Evolutionary conservation across 306 rosid genomes (phyloP), one percentile per base, ranked within the genome.

Genomic region (Malus fusca): DNA sequence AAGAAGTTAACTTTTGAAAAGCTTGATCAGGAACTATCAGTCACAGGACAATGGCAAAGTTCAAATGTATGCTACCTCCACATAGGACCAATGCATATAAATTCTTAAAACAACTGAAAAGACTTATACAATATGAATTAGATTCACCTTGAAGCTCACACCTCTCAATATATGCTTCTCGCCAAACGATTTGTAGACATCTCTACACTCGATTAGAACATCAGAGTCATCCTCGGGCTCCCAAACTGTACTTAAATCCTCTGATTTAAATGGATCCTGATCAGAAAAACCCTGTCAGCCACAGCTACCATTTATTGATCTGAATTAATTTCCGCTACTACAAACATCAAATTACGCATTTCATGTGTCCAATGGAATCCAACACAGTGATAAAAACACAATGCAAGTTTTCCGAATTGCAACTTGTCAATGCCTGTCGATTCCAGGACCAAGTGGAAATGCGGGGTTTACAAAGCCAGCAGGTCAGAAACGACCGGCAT

Each of bases 131-230:
- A 31, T 56, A 71, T 22, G 40, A 31, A 60, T 78, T 58, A 53
- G 75, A 84, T 76, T 88, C 85, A 96, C 99, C 99, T 96, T 92
- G 87, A 96, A 96, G 94, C 87, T 96, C 78, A 96, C 91, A 82
- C 98, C 99, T 89, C 91, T 92, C 80, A 96, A 77, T 82, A 96
- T 89, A 75, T 92, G 80, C 91, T 96, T 96, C 81, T 92, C 99
- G 15, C 98, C 99, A 75, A 96, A 96, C 35, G 99, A 87, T 80
- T 96, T 96, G 73, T 89, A 83, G 40, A 96, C 93, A 7, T 90
- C 91, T 89, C 87, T 88, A 81, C 99, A 96, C 84, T 96, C 99
- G 11, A 96, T 89, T 43, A 96, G 96, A 82, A 89, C 97, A 86
- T 90, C 97, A 71, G 97, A 88, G 75, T 87, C 96, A 51, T 81